Evolutionary conservation across 257 asterid genomes (phyloP), one percentile per base, ranked within the genome.

Genomic region (Forsythia suspensa): DNA sequence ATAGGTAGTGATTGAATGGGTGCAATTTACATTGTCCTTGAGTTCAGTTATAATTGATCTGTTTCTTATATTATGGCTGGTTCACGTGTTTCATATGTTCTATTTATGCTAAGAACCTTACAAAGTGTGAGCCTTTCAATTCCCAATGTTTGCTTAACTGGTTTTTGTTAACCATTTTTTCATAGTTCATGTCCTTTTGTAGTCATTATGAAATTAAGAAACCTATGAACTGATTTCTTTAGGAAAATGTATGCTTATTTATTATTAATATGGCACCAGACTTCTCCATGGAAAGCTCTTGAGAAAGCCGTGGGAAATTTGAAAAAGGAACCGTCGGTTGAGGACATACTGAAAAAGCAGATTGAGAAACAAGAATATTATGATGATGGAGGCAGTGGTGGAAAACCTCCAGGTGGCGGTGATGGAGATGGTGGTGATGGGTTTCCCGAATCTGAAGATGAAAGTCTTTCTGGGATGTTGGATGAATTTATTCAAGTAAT

Each of bases 261-360:
- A 37, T 11, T 71, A 37, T 39, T 85, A 8, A 43, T 76, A 61
- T 39, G 57, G 80, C 72, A 79, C 76, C 90, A 90, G 94, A 87
- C 80, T 52, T 90, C 96, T 85, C 91, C 96, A 34, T 87, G 84
- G 93, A 89, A 91, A 82, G 82, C 87, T 82, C 59, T 92, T 40
- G 97, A 87, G 83, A 91, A 89, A 40, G 88, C 83, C 36, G 61
- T 86, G 87, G 90, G 95, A 36, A 84, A 79, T 74, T 88, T 92
- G 36, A 87, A 78, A 80, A 92, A 92, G 83, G 87, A 88, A 40
- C 78, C 18, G 72, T 91, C 97, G 8, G 79, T 92, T 52, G 97
- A 92, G 87, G 93, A 92, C 70, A 51, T 91, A 10, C 77, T 92
- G 84, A 90, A 83, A 84, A 94, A 92, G 88, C 98, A 92, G 83